Evolutionary conservation across 257 asterid genomes (phyloP), one percentile per base, ranked within the genome.

Genomic region (Agastache rugosa): DNA sequence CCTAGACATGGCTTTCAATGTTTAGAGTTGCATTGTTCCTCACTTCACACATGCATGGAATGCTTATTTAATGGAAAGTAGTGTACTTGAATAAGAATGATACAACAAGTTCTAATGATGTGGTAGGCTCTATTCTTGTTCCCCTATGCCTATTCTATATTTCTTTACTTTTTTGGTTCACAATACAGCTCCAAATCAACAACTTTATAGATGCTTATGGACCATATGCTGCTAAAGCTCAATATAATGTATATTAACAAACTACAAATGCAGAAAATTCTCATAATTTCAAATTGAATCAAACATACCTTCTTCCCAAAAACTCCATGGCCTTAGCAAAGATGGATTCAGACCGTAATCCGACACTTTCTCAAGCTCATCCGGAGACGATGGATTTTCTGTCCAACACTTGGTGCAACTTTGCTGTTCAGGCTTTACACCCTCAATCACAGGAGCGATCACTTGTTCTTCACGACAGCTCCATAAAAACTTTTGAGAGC

Each of bases 301-400:
- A 58, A 25, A 71, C 53, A 66, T 17, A 70, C 45, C 71, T 62
- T 64, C 27, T 34, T 17, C 59, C 73, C 69, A 34, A 69, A 51
- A 72, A 51, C 62, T 54, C 79, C 56, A 78, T 83, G 85, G 86
- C 82, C 11, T 71, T 76, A 69, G 61, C 73, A 16, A 56, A 64
- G 75, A 91, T 88, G 84, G 97, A 87, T 78, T 77, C 84, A 6
- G 88, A 84, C 66, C 70, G 54, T 54, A 80, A 83, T 67, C 74
- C 85, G 69, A 85, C 96, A 16, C 82, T 91, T 54, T 91, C 98
- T 11, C 89, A 83, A 77, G 97, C 98, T 63, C 96, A 91, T 78
- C 96, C 96, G n/a, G 98, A 93, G 88, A 89, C 96, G 7, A 89
- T 91, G 98, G 98, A 93, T 71, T 85, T 89, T 45, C 96, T 93